Conservation (phyloP, 1,284 basidiomycete species). For the Ganoderma meredithae region DNA sequence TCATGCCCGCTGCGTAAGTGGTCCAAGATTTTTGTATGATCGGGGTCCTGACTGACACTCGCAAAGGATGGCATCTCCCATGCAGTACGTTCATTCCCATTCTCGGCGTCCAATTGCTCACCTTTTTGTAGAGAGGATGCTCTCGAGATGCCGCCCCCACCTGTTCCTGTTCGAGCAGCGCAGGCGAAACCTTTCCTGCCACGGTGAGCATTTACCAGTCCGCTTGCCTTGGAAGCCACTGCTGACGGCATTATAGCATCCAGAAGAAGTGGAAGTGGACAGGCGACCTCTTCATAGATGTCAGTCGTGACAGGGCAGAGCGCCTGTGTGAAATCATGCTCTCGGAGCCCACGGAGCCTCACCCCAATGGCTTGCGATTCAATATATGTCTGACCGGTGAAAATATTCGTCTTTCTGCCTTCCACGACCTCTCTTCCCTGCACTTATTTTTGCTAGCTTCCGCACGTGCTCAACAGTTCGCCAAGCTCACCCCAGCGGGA, state of each 20-base stretch:
- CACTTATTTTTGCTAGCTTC: conserved; percentile 55
- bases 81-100: conserved; percentile 32
- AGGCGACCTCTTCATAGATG: conserved; percentile 44
- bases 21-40: background rate
- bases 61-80: conserved; percentile 45
- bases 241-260: conserved; percentile 14
- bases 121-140: conserved; percentile 21
- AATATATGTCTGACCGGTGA: conserved; percentile 50
- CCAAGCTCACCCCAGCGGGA: conserved; percentile 49
- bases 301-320: conserved; percentile 43
- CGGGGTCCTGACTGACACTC: background rate
- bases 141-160: conserved; percentile 19
- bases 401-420: conserved; percentile 52
- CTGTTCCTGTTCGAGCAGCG: background rate
- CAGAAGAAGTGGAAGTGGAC: conserved; percentile 48
- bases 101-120: background rate
- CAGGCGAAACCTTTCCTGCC: conserved; percentile 16
- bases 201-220: conserved; percentile 15
- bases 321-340: conserved; percentile 57
- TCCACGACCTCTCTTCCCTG: conserved; percentile 57
- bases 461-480: conserved; percentile 58
- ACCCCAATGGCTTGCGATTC: conserved; percentile 55
- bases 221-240: background rate
- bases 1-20: conserved; percentile 53
- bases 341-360: conserved; percentile 50